Evolutionary conservation across 768 basidiomycete species (phyloP), one percentile per base, ranked within the genome.

Genomic region (Psilocybe sp.): DNA sequence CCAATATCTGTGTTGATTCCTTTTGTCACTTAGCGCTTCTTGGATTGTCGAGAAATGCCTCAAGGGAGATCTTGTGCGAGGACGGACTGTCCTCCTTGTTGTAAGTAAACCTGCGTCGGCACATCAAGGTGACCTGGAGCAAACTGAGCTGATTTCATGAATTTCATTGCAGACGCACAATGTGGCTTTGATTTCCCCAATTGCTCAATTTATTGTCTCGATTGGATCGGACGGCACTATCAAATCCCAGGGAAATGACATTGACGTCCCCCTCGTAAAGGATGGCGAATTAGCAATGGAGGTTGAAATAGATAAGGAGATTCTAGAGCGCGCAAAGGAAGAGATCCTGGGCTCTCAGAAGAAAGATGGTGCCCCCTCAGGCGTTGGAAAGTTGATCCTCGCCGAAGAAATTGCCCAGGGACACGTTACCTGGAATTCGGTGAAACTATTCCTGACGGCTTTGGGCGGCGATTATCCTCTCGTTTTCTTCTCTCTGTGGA

Each of bases 391-490:
- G 58, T 68, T 86, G 18, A 72, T 83, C 40, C 65, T 82, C 2
- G 74, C 74, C 0, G 84, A 87, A 57, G 85, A 87, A 60, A 70
- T 83, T 39, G 74, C 69, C 6, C 69, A 74, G 44, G 58, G 58
- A 5, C 55, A 50, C 16, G 53, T 57, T 18, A 50, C 32, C 2
- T 52, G 49, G 55, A 60, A 54, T 35, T 49, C 52, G 60, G 64
- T 74, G 34, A 67, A 62, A 41, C 57, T 75, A 2, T 72, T 69
- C 47, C 57, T 75, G 40, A 28, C 32, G 6, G 67, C 64, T 7
- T 59, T 74, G 20, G 66, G 70, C 18, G 72, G 70, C 4, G 52
- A 59, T 12, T 57, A 68, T 39, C 60, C 64, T 16, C 16, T 64
- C 5, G 13, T 34, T 63, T 3, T 73, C 71, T 55, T 69, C 50